Base-by-base conservation (phyloP, 768 basidiomycete species). In the Amylocystis lapponica region DNA sequence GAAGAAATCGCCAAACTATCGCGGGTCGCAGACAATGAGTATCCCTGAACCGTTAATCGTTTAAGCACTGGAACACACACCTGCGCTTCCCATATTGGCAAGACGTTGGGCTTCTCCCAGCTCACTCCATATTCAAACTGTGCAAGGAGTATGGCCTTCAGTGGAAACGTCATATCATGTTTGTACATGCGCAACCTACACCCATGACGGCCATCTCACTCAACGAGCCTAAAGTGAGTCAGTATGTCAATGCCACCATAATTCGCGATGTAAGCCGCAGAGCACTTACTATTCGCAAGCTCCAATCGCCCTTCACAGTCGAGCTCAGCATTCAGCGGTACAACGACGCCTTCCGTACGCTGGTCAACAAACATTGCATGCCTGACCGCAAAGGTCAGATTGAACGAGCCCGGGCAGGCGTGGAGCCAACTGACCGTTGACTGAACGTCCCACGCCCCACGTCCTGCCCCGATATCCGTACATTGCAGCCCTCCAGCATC, bases 281-380 rank as follows among this genome's bases (percentile, higher is more conserved):
- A n/a, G n/a, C 3, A 67, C 72, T 13, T 45, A 88, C 91, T 94
- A 51, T 94, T 94, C 0, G 91, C 92, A 46, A 94, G 69, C 54
- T 94, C 91, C 6, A 94, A 61, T 54, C 78, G 85, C 23, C 86
- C 86, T 8, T 63, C 62, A 0, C 77, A 74, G 23, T 70, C 66
- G 20, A 87, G 60, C 8, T 69, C 73, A 23, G 82, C 75, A 55
- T 96, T 95, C 43, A 96, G 66, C 0, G 93, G 93, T 1, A 94
- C 85, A 25, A 80, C 61, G 11, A 89, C 85, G 0, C 73, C 69
- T 53, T 95, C 92, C 0, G 81, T 84, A 57, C 76, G 75, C 62
- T 95, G 93, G 57, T 96, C 80, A 1, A 95, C 88, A 16, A 94
- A 66, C 89, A 95, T 93, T 0, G 91, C 91, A 62, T 95, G 93